Conservation (phyloP, 2,329 filamentous ascomycete genomes). For the Fusarium chlamydosporum region DNA sequence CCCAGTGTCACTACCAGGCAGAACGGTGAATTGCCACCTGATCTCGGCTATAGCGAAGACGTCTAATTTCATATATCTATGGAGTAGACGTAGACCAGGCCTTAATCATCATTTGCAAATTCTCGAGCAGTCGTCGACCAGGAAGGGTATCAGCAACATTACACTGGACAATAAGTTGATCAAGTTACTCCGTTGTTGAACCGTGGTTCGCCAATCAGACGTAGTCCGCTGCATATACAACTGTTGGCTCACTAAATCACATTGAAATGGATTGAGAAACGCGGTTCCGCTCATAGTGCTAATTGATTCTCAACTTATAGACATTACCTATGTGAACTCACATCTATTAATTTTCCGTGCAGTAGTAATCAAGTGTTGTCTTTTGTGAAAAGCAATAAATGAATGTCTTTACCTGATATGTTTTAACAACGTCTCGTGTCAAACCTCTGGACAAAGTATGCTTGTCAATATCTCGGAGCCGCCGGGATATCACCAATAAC, state of each 20-base stretch:
- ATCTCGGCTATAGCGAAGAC: slow-evolving; percentile 3
- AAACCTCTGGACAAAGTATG: neutral
- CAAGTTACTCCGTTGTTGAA: neutral
- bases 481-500: neutral
- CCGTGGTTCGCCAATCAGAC: too few relatives aligned
- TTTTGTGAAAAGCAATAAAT: neutral
- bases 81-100: neutral
- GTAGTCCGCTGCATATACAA: too few relatives aligned
- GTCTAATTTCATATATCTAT: neutral
- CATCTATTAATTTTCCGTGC: too few relatives aligned
- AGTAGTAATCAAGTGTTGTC: neutral
- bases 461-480: neutral
- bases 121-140: neutral
- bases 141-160: neutral
- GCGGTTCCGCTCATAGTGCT: too few relatives aligned
- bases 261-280: too few relatives aligned
- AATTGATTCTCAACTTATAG: neutral
- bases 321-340: too few relatives aligned
- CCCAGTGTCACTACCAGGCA: neutral
- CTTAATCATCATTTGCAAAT: neutral
- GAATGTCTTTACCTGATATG: neutral
- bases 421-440: neutral
- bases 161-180: neutral
- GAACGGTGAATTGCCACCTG: neutral
- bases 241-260: too few relatives aligned